phyloP scores from a whole-genome alignment of 1,284 basidiomycete genomes.

The Sanghuangporus sanghuang region DNA sequence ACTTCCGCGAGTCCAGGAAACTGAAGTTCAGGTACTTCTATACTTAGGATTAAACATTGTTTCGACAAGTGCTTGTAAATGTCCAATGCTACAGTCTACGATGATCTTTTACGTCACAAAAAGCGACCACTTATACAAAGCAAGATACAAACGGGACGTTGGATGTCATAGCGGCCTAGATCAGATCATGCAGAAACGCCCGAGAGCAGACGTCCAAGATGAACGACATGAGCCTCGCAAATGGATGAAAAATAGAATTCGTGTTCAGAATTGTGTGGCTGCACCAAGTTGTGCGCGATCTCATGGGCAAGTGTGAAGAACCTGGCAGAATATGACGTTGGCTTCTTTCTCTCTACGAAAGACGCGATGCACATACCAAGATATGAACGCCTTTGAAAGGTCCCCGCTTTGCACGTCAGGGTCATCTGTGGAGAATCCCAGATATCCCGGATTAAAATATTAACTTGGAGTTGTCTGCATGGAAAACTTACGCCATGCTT shows the following conservation, averaged over 20 bases:
- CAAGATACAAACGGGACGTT: neutral
- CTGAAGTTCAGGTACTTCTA: too few relatives aligned
- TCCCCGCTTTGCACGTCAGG: conserved; percentile 55
- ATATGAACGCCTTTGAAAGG: conserved; percentile 69
- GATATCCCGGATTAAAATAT: neutral
- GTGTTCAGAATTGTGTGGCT: conserved; percentile 78
- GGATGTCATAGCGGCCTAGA: neutral
- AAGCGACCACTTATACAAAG: neutral
- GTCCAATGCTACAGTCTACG: neutral
- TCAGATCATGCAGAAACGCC: neutral
- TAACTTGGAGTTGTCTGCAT: neutral
- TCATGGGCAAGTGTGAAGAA: conserved; percentile 93
- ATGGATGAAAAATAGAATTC: conserved; percentile 94
- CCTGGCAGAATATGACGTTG: conserved; percentile 34
- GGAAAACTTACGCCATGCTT: conserved; percentile 75
- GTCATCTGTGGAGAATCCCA: conserved; percentile 50
- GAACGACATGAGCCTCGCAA: conserved; percentile 56
- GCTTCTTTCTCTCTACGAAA: neutral
- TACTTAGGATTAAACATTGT: too few relatives aligned
- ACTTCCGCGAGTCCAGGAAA: too few relatives aligned
- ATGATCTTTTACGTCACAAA: neutral
- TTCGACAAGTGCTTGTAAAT: too few relatives aligned
- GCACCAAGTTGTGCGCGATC: conserved; percentile 80
- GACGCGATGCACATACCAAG: conserved; percentile 46
- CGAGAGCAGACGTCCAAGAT: neutral